These are phyloP conservation scores for Citrullus mucosospermus DNA, from an alignment of 306 rosid species.

Conservation along the genomic window DNA sequence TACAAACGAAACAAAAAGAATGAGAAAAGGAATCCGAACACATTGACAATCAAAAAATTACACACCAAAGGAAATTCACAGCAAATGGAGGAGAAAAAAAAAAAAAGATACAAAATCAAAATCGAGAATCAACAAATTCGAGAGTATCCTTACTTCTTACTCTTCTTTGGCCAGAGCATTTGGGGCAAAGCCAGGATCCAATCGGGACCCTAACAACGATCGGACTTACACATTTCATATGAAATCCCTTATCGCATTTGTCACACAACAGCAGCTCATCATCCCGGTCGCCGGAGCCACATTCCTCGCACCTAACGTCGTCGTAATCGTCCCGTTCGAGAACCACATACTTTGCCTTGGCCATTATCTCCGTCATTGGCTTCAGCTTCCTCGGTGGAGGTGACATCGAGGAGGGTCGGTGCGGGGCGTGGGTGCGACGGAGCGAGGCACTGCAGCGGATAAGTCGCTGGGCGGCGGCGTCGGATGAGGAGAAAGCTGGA, in stretches of 20 bases:
- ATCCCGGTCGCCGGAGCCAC: constrained; percentile 49
- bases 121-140: not conserved
- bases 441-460: constrained; percentile 25
- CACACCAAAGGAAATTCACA: not conserved
- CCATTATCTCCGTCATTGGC: constrained; percentile 39
- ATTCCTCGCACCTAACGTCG: constrained; percentile 40
- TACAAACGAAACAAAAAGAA: constrained; percentile 6
- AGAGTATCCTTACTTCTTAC: constrained; percentile 34
- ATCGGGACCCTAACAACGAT: constrained; percentile 66
- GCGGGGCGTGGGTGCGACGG: constrained; percentile 40
- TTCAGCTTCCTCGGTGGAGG: constrained; percentile 31
- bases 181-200: constrained; percentile 80
- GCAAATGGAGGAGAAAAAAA: not conserved
- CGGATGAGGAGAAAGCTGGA: constrained; percentile 33
- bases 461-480: constrained; percentile 25
- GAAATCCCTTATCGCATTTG: constrained; percentile 71
- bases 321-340: constrained; percentile 32
- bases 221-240: constrained; percentile 75
- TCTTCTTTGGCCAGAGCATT: constrained; percentile 39
- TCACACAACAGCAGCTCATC: constrained; percentile 75
- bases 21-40: not conserved
- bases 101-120: not conserved
- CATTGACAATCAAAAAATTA: constrained; percentile 19
- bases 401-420: constrained; percentile 9
- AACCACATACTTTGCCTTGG: constrained; percentile 33